Conservation (phyloP, 805 yeast species). For the Starmerella apicola region DNA sequence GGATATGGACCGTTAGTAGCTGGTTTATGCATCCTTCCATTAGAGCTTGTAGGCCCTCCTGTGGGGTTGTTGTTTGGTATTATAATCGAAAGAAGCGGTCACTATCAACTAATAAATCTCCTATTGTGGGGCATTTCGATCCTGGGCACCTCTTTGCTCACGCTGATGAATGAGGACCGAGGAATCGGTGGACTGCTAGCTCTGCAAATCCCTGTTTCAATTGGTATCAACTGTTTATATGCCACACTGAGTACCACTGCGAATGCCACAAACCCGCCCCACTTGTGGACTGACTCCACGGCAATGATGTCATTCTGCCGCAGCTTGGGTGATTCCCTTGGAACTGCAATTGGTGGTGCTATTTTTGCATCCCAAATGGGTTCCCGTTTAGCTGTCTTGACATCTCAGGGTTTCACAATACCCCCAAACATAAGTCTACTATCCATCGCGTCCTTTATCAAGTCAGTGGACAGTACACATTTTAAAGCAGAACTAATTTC, state of each 20-base stretch:
- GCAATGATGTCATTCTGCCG: slow-evolving; percentile 25
- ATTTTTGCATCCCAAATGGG: slow-evolving; percentile 22
- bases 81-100: slow-evolving; percentile 30
- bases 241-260: slow-evolving; percentile 29
- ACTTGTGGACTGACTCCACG: slow-evolving; percentile 24
- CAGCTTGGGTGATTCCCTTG: slow-evolving; percentile 25
- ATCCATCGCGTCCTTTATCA: slow-evolving; percentile 15
- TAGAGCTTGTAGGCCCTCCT: slow-evolving; percentile 31
- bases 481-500: slow-evolving; percentile 6
- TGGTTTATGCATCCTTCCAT: slow-evolving; percentile 37
- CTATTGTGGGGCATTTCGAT: slow-evolving; percentile 30
- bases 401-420: slow-evolving; percentile 6
- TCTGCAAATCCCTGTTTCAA: slow-evolving; percentile 35
- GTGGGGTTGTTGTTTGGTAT: slow-evolving; percentile 32
- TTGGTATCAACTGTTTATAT: slow-evolving; percentile 36
- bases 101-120: slow-evolving; percentile 32
- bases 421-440: slow-evolving; percentile 18
- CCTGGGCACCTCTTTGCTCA: slow-evolving; percentile 35
- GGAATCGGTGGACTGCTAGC: slow-evolving; percentile 32
- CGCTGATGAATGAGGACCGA: slow-evolving; percentile 30
- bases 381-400: slow-evolving; percentile 7
- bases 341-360: slow-evolving; percentile 28
- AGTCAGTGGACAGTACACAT: slow-evolving; percentile 9
- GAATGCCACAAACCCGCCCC: slow-evolving; percentile 23
- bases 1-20: slow-evolving; percentile 34